Evolutionary conservation across 495 filamentous ascomycete species (phyloP).

Genomic region (Penicillium angulare): DNA sequence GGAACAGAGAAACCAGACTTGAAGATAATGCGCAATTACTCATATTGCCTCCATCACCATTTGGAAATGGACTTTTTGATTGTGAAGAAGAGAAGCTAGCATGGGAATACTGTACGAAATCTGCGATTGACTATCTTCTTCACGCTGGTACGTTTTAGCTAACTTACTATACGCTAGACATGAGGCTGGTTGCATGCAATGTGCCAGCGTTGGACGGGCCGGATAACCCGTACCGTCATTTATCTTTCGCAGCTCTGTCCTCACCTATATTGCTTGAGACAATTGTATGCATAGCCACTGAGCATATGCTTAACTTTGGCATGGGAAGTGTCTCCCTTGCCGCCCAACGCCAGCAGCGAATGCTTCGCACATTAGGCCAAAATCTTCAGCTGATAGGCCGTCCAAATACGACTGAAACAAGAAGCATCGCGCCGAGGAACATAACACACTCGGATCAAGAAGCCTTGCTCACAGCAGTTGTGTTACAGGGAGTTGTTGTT

Average conservation of each 20-base stretch:
- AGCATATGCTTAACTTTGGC: slow-evolving; percentile 32
- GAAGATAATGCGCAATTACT: not conserved
- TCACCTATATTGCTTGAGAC: slow-evolving; percentile 26
- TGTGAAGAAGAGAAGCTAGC: slow-evolving; percentile 20
- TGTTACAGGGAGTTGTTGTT: slow-evolving; percentile 26
- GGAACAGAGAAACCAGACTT: slow-evolving; percentile 1
- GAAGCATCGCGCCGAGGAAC: not conserved
- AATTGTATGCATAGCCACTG: slow-evolving; percentile 28
- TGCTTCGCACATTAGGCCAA: slow-evolving; percentile 24
- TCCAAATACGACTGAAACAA: not conserved
- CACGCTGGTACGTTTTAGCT: not conserved
- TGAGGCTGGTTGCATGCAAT: slow-evolving; percentile 28
- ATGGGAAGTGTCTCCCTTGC: slow-evolving; percentile 22
- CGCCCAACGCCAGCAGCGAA: slow-evolving; percentile 24
- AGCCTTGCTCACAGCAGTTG: slow-evolving; percentile 23
- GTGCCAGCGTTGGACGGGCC: slow-evolving; percentile 28
- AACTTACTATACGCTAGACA: slow-evolving; percentile 9
- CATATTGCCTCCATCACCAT: not conserved
- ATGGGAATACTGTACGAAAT: slow-evolving; percentile 28
- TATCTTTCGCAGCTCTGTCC: slow-evolving; percentile 25
- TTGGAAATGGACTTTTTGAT: slow-evolving; percentile 9
- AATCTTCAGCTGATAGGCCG: slow-evolving; percentile 15
- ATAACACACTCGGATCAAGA: slow-evolving; percentile 11
- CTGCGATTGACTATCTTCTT: not conserved
- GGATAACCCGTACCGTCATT: slow-evolving; percentile 27